Evolutionary conservation across 805 yeast species (phyloP), one percentile per base, ranked within the genome.

Genomic region (Wickerhamomyces rabaulensis): DNA sequence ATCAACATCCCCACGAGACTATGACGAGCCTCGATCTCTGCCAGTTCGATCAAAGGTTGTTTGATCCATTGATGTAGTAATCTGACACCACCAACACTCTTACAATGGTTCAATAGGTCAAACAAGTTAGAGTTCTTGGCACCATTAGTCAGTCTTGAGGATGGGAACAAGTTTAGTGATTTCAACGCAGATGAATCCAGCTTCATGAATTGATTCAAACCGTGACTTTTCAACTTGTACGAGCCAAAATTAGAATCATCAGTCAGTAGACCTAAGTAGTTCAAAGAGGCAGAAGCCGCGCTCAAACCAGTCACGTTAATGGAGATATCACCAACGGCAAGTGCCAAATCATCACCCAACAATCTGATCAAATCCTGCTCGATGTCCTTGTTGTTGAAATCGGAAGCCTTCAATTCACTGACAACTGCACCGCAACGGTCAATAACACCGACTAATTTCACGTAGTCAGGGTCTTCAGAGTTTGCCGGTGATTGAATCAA

Each of bases 11-110:
- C 84, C n/a, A 92, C 96, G 42, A 94, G 68, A 8, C 69, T 63
- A 53, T 87, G 97, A 43, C 99, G 75, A 39, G 80, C 72, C 36
- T 68, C 63, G 36, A 94, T 90, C 43, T 73, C 79, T 0, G 55
- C 59, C 10, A 75, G 60, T 53, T 80, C 80, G 44, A 95, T 82
- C 42, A 94, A 73, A 1, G 99, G 99, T 65, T 94, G 99, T 60
- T 92, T 94, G 50, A 94, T 73, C 99, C 99, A 94, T 60, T 89
- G 96, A 15, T 94, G 82, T 22, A 94, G 74, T 43, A 91, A 67
- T 52, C 98, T 75, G 1, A 92, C 71, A 8, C 99, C 99, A n/a
- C 94, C 89, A 2, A 80, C 75, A 4, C 95, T 84, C 57, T 87
- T 89, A 70, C 98, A 92, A 55, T 83, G 80, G 69, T 94, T 92